Base-by-base conservation (phyloP, 2,329 filamentous ascomycete genomes). In the Plenodomus lindquistii region DNA sequence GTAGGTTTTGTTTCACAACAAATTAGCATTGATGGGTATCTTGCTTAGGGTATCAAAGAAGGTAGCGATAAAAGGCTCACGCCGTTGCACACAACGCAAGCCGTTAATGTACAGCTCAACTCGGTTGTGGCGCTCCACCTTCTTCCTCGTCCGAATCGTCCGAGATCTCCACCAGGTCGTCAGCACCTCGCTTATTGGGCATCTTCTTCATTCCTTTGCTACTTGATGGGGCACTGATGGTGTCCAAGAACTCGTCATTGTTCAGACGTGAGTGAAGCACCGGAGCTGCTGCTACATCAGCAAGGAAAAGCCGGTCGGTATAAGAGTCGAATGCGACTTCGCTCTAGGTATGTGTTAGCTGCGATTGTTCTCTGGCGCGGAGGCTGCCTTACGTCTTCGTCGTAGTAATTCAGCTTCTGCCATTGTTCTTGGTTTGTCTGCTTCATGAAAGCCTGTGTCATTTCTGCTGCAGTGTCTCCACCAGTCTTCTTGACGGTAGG, bases 401-500 rank as follows among this genome's bases (percentile, higher is more conserved):
- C 89, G 42, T 88, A 81, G 77, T 92, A 97, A 52, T 84, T 80
- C 70, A 96, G 81, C 52, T 80, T 83, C 56, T 84, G 82, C 94
- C 94, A 99, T 47, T 80, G 77, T 69, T 99, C 93, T 43, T 85
- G 82, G 75, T 95, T 89, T 37, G 95, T 91, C 37, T 81, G 76
- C 60, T 87, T 84, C 55, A 97, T 82, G 22, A 91, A 84, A 53
- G 82, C 86, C 78, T 88, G 94, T 29, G 85, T 92, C 58, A 88
- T 83, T 19, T 83, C 85, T 11, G 84, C 79, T 13, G 81, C 77
- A 42, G 87, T 86, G 46, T 85, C 85, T 59, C 88, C 85, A 39
- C 84, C 83, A 1, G 84, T 83, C 31, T 85, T 85, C 77, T 95
- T 96, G 66, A 95, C 86, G 22, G 89, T 90, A 77, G 96, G 89